Evolutionary conservation across 1,284 basidiomycete genomes (phyloP), one percentile per base, ranked within the genome.

Genomic region (Leccinum brunneo-olivaceum): DNA sequence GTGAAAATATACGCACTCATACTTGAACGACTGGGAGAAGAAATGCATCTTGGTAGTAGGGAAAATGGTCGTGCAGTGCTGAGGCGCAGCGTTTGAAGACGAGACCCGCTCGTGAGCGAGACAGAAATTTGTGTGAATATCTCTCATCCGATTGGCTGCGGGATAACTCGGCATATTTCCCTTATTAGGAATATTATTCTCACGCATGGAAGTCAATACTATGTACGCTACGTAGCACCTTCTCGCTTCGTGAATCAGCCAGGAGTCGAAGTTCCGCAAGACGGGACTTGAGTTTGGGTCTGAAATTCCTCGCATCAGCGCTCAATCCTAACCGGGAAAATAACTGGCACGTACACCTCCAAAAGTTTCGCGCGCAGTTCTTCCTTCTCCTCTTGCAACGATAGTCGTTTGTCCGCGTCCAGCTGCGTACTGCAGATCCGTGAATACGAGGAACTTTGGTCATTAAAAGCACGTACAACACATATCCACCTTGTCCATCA

Each of bases 341-440:
- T 14, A 19, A 29, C n/a, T 25, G 23, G 34, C 9, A 55, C 82
- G 69, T 60, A 86, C 80, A 92, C 81, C 64, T 90, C 88, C 24
- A 86, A 70, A 49, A 93, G 65, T 58, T 84, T 90, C 24, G 81
- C 71, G 57, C 91, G 88, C 34, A 93, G 60, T 15, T 73, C 76
- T 62, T 92, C 87, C 66, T 94, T 96, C 75, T 97, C 93, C 63
- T 95, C 91, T 65, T 97, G 92, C 40, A 98, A 69, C 1, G 86
- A 89, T 37, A 98, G 71, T 19, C 96, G 79, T 65, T 85, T 89
- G 67, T 96, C 90, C 8, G 92, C 89, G 57, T 98, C 88, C 24
- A 98, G 71, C 59, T 90, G 84, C 15, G 90, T 91, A 63, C 88
- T 91, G 55, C 33, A 33, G 20, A 41, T 42, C 28, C 53, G 43